A percentile compares a stretch with the other conserved stretches of the same genome.
Evolutionary conservation across 2,329 filamentous ascomycete species (phyloP).

Genomic region (Botryotinia globosa): DNA sequence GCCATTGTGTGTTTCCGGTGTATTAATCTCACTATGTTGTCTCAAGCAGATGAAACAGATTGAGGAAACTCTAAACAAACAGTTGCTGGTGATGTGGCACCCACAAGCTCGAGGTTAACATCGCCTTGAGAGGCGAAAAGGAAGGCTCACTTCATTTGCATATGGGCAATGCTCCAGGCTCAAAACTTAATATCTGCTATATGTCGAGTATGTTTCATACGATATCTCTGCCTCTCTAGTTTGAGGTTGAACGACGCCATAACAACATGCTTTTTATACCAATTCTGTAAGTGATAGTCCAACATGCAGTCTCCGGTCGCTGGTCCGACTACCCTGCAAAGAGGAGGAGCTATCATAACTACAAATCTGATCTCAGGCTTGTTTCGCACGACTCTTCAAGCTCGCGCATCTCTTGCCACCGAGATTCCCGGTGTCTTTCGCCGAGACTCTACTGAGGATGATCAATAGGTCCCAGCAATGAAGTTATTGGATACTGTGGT

Average conservation of each 20-base stretch:
- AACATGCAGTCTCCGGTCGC: no score
- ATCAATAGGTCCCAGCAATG: neutral
- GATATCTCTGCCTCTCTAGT: neutral
- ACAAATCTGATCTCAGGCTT: neutral
- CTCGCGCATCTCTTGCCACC: neutral
- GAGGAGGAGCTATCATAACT: neutral
- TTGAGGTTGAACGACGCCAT: neutral
- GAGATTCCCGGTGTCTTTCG: neutral
- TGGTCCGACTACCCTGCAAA: neutral
- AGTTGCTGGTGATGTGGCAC: neutral
- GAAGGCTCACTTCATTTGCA: neutral
- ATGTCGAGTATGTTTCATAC: neutral
- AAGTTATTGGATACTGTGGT: neutral
- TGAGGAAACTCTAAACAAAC: neutral
- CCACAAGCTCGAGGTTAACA: neutral
- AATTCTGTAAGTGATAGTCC: neutral
- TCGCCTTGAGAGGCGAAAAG: neutral
- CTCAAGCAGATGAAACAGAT: neutral
- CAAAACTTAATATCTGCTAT: neutral
- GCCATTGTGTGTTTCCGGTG: neutral
- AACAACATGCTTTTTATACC: neutral
- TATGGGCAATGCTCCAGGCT: neutral
- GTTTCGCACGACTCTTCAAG: neutral
- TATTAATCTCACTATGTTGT: neutral
- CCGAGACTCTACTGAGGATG: neutral